Evolutionary conservation across 192 early-diverging fungal species (phyloP).

Genomic region (Spinellus fusiger): DNA sequence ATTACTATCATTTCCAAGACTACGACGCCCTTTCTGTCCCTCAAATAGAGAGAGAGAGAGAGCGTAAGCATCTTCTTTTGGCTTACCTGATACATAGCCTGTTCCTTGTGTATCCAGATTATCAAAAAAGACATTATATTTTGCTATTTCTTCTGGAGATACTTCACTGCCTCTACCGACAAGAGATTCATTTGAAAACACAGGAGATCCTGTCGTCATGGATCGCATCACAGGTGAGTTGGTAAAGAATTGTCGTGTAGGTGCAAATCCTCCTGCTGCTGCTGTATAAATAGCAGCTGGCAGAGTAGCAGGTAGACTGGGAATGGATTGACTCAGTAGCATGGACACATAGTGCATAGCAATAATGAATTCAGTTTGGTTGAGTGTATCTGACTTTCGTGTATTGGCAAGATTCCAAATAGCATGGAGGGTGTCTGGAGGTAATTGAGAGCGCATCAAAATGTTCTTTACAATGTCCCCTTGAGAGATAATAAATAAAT

Average conservation of each 20-base stretch:
- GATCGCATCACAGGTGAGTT: slow-evolving; percentile 2
- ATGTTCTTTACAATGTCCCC: slow-evolving; percentile 68
- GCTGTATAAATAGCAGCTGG: slow-evolving; percentile 55
- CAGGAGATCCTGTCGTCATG: too few species aligned
- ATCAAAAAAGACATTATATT: slow-evolving; percentile 72
- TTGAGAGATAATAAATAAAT: neutral
- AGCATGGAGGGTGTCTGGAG: slow-evolving; percentile 61
- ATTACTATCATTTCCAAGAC: too few species aligned
- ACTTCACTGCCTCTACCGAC: slow-evolving; percentile 47
- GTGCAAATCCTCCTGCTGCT: slow-evolving; percentile 22
- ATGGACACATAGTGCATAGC: slow-evolving; percentile 85
- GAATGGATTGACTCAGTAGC: slow-evolving; percentile 61
- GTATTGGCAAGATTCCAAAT: slow-evolving; percentile 86
- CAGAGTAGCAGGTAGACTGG: slow-evolving; percentile 58
- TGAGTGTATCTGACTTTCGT: slow-evolving; percentile 61
- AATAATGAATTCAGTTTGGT: slow-evolving; percentile 81
- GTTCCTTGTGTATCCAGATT: slow-evolving; percentile 55
- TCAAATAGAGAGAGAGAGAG: too few species aligned
- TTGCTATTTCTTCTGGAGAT: slow-evolving; percentile 61
- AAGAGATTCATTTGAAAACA: too few species aligned
- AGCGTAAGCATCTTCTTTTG: too few species aligned
- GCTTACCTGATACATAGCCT: slow-evolving; percentile 65
- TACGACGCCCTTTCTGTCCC: too few species aligned
- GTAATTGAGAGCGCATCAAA: slow-evolving; percentile 76
- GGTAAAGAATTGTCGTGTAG: neutral